These are phyloP conservation scores for Cunninghamia lanceolata DNA, from an alignment of 75 land plant genomes.

Conservation along the genomic window DNA sequence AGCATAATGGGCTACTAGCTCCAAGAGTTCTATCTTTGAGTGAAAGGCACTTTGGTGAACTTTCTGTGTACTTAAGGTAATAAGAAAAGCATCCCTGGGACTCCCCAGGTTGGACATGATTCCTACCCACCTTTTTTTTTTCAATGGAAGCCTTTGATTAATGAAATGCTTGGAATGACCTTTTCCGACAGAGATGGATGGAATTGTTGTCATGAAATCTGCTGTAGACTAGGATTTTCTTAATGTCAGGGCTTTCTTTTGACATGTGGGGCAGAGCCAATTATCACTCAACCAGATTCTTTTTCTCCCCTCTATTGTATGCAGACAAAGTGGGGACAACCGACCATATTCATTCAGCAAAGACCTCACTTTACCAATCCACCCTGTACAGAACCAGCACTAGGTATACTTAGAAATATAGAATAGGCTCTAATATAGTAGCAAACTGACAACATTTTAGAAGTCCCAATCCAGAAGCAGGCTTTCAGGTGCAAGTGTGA, in stretches of 20 bases:
- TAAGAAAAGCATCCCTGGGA: constrained; percentile 1
- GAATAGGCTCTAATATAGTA: not conserved
- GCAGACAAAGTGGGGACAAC: not conserved
- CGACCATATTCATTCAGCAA: not conserved
- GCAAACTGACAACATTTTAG: not conserved
- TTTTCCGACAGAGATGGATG: not conserved
- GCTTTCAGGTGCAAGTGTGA: not conserved
- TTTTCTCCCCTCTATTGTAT: not conserved
- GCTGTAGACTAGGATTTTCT: not conserved
- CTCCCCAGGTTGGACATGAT: not conserved
- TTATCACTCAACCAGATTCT: not conserved
- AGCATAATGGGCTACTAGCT: not conserved
- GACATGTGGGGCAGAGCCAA: not conserved
- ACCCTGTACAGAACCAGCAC: not conserved
- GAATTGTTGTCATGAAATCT: not conserved
- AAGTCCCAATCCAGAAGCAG: too few relatives aligned
- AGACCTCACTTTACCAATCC: not conserved
- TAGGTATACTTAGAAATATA: not conserved
- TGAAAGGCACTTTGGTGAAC: constrained; percentile 1
- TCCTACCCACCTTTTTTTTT: not conserved
- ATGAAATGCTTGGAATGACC: not conserved
- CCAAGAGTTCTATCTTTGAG: not conserved
- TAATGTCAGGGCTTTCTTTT: not conserved
- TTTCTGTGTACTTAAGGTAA: not conserved
- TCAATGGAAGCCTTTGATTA: not conserved